Evolutionary conservation across 1,139 yeast genomes (phyloP), one percentile per base, ranked within the genome.

Genomic region (Scheffersomyces parashehatae): DNA sequence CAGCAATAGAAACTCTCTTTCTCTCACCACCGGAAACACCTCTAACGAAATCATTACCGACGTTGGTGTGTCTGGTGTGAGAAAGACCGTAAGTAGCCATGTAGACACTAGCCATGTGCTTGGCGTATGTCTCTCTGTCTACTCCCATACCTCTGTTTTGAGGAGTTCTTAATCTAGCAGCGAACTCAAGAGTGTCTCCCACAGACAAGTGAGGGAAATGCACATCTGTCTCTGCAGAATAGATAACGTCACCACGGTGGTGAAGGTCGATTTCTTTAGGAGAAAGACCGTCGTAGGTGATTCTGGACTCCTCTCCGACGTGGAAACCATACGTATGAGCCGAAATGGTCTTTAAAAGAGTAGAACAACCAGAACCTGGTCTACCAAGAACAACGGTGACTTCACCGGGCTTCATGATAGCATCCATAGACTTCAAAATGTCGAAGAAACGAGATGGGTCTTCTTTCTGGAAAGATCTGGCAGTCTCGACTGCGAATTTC

Each of bases 341-440:
- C 6, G 91, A 79, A 47, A 87, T 75, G 0, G 93, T 77, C 56
- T 85, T 86, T 55, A 88, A 67, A 41, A 86, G 75, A 1, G 96
- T 86, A 2, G 95, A 78, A 64, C 95, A 88, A 46, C 96, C 96
- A 24, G 91, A 81, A 57, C 95, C 95, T 0, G 95, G 95, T 60
- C 91, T 79, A 36, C 95, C 95, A 34, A 86, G 66, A 1, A 86
- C 95, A 40, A 87, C 88, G 5, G 88, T 78, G 42, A 87, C 70
- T 54, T 85, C 88, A 44, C 95, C 91, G 0, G 93, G 86, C 36
- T 71, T 68, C 49, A 84, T 69, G 6, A 82, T 55, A 26, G 86
- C 91, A 51, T 85, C 88, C 82, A 85, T 82, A 16, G 83, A 73
- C 55, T 81, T 78, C 53, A 84, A 65, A 48, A 86, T 86, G 46